Base-by-base conservation (phyloP, 179 eudicot species). In the Patellifolia procumbens region DNA sequence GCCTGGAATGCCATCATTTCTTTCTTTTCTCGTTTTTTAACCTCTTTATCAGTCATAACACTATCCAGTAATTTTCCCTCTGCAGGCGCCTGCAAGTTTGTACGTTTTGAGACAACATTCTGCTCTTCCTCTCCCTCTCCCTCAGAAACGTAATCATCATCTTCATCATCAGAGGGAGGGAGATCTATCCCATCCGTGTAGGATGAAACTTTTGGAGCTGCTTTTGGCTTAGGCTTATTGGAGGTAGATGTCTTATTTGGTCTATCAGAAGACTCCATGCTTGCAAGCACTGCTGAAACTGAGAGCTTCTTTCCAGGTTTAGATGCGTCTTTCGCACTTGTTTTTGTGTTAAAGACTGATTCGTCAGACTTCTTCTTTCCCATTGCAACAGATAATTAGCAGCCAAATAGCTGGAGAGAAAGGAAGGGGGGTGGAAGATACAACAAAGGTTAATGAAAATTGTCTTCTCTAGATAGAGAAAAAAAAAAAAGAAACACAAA, bases 101-200 rank as follows among this genome's bases (percentile, higher is more conserved):
- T 42, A 46, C 26, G 76, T 29, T 76, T 77, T 19, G 46, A 32
- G 29, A 34, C 82, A 46, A 53, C 81, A 60, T 39, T 55, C 74
- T 49, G 76, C 29, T 58, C 75, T 37, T 63, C 76, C 74, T 82
- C 88, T 39, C 76, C 76, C 74, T 82, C 88, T 39, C 76, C 89
- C 67, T 66, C 90, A 37, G 79, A 60, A 28, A 43, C 84, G 76
- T 56, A 24, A 8, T 75, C 83, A 43, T 79, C 91, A 31, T 89
- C 92, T 9, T 91, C 96, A 1, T 88, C 96, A 70, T 89, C 93
- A 42, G 93, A 89, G 10, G 96, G 91, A 35, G 96, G 96, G 42
- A 91, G 93, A 87, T 91, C 96, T 13, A 91, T 76, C 12, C 84
- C 92, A 37, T 88, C 96, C 20, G 79, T 81, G 70, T 89, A 91